Conservation (phyloP, 805 yeast species). For the Yarrowia keelungensis region DNA sequence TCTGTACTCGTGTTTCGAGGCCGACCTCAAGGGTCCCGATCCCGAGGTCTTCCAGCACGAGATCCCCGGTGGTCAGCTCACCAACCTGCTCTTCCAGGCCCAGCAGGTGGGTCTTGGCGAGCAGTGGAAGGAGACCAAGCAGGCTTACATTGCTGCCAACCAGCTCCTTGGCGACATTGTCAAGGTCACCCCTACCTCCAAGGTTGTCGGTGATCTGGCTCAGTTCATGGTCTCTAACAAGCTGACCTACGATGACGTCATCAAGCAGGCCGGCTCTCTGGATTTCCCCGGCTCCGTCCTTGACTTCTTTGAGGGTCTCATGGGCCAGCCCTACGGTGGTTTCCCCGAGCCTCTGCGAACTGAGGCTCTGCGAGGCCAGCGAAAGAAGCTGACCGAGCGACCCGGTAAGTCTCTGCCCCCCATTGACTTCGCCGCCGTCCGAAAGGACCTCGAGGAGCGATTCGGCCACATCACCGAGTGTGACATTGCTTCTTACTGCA, state of each 20-base stretch:
- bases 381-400: conserved; percentile 85
- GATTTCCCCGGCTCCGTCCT: conserved; percentile 99
- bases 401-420: conserved; percentile 94
- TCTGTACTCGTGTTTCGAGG: conserved; percentile 95
- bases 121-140: conserved; percentile 96
- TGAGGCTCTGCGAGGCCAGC: conserved; percentile 86
- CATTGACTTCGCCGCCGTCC: conserved; percentile 73
- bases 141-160: conserved; percentile 92
- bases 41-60: conserved; percentile 99
- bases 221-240: conserved; percentile 99
- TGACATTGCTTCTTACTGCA: conserved; percentile 93
- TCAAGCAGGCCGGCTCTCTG: conserved; percentile 82
- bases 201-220: conserved; percentile 99
- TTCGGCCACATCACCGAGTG: conserved; percentile 82
- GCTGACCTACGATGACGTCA: conserved; percentile 82
- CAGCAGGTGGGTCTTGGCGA: conserved; percentile 98
- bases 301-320: conserved; percentile 98
- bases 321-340: conserved; percentile 99
- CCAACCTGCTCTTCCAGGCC: conserved; percentile 98
- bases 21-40: conserved; percentile 98
- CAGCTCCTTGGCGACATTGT: conserved; percentile 92
- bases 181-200: conserved; percentile 99
- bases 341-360: conserved; percentile 99
- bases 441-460: conserved; percentile 74
- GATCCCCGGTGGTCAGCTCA: conserved; percentile 99